A percentile compares a stretch with the other conserved stretches of the same genome.
Conservation (phyloP, 2,329 filamentous ascomycete species). For the Cladosporium sp. region DNA sequence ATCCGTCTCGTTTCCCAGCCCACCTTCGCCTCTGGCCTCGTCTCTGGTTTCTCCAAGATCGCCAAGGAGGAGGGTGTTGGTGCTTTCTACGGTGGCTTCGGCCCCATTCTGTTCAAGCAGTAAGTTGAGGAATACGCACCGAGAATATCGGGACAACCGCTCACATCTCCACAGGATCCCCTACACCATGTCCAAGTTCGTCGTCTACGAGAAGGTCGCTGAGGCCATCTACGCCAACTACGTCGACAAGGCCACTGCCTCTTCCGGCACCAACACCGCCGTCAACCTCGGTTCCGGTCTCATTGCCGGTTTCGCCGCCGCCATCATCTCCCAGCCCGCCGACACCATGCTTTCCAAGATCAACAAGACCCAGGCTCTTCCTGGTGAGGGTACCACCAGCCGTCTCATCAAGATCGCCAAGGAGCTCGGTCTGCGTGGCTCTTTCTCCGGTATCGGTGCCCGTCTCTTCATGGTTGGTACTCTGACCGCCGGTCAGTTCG, state of each 20-base stretch:
- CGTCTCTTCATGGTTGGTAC: conserved; percentile 71
- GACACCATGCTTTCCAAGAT: conserved; percentile 94
- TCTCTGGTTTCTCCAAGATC: conserved; percentile 79
- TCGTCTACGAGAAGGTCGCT: conserved; percentile 83
- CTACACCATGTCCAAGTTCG: conserved; percentile 94
- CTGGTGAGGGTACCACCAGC: conserved; percentile 74
- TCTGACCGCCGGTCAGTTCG: conserved; percentile 74
- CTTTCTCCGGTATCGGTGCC: conserved; percentile 74
- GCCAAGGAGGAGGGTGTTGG: conserved; percentile 72
- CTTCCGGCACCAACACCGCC: conserved; percentile 64
- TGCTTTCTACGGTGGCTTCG: conserved; percentile 88
- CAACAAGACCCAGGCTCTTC: conserved; percentile 87
- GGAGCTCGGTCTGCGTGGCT: conserved; percentile 72
- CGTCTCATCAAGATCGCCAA: conserved; percentile 82
- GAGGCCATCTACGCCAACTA: conserved; percentile 60
- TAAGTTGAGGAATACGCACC: conserved; percentile 20
- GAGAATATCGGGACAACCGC: neutral
- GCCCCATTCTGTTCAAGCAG: conserved; percentile 81
- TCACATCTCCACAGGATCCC: conserved; percentile 56
- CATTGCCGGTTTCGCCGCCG: conserved; percentile 79
- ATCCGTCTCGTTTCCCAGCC: conserved; percentile 87
- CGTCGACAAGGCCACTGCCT: conserved; percentile 65
- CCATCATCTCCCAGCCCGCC: conserved; percentile 80
- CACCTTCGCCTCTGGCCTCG: conserved; percentile 72
- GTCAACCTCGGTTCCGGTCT: conserved; percentile 83